phyloP scores from a whole-genome alignment of 2,329 filamentous ascomycete species.

The Aspergillus quadrilineatus region DNA sequence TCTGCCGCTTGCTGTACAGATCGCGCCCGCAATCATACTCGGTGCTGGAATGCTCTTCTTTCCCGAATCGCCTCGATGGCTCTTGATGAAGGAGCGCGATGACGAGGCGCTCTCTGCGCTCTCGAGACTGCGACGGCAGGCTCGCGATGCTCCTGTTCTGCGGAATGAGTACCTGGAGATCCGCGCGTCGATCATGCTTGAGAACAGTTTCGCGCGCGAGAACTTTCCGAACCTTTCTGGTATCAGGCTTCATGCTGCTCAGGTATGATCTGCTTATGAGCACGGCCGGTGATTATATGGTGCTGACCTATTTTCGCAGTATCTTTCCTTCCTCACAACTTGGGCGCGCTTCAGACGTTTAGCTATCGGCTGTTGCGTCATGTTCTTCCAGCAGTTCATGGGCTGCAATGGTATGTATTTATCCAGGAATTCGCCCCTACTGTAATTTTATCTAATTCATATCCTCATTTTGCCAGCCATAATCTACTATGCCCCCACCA shows the following conservation, averaged over 20 bases:
- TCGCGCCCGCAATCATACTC: slow-evolving; percentile 41
- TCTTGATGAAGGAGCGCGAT: slow-evolving; percentile 45
- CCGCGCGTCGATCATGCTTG: slow-evolving; percentile 45
- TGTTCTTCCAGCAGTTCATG: slow-evolving; percentile 50
- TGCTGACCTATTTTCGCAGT: slow-evolving; percentile 19
- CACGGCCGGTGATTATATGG: not conserved
- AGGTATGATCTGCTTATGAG: slow-evolving; percentile 21
- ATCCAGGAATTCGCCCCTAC: not conserved
- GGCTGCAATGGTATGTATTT: slow-evolving; percentile 42
- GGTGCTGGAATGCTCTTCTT: slow-evolving; percentile 49
- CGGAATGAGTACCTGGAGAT: slow-evolving; percentile 53
- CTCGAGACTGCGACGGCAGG: slow-evolving; percentile 43
- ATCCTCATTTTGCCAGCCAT: slow-evolving; percentile 30
- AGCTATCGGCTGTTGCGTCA: slow-evolving; percentile 41
- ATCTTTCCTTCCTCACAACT: slow-evolving; percentile 33
- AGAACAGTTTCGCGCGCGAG: slow-evolving; percentile 34
- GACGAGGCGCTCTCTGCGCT: slow-evolving; percentile 51
- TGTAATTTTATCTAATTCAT: not conserved
- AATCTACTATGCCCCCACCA: slow-evolving; percentile 51
- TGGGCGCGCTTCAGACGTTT: slow-evolving; percentile 39
- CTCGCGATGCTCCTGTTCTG: slow-evolving; percentile 45
- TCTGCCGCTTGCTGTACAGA: slow-evolving; percentile 49
- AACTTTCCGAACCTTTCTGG: slow-evolving; percentile 31
- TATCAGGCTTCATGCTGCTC: slow-evolving; percentile 31
- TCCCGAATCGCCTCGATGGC: slow-evolving; percentile 57